phyloP scores from a whole-genome alignment of 106 monocot species.

The Gastrodia elata region DNA sequence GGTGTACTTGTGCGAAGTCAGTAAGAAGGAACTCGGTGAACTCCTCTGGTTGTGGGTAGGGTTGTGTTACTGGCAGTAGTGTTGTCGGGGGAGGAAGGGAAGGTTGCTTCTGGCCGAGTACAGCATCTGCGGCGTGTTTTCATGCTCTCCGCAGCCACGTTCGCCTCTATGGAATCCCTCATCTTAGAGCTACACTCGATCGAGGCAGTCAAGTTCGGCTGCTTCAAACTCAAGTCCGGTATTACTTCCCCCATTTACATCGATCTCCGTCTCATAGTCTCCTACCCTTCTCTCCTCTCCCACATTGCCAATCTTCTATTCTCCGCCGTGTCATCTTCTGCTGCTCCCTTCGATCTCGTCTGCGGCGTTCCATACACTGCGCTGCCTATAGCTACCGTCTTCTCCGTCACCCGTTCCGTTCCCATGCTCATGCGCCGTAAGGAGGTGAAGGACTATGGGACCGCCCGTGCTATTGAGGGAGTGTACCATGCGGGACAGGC shows the following conservation, averaged over 20 bases:
- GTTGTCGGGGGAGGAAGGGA: too few relatives aligned
- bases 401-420: constrained; percentile 49
- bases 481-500: constrained; percentile 42
- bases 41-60: too few relatives aligned
- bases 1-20: too few relatives aligned
- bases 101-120: too few relatives aligned
- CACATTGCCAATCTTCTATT: constrained; percentile 30
- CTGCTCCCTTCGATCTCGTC: constrained; percentile 49
- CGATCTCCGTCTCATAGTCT: constrained; percentile 86
- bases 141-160: not conserved
- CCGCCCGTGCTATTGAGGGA: constrained; percentile 67
- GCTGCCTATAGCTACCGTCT: constrained; percentile 79
- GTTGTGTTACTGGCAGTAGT: too few relatives aligned
- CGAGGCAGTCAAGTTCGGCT: constrained; percentile 77
- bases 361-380: constrained; percentile 98
- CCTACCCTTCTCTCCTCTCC: constrained; percentile 49
- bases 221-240: constrained; percentile 90
- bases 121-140: not conserved
- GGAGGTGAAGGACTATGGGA: constrained; percentile 83
- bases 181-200: constrained; percentile 70
- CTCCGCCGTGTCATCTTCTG: constrained; percentile 24
- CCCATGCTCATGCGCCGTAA: constrained; percentile 99
- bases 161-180: constrained; percentile 40
- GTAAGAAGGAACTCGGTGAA: too few relatives aligned
- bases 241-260: constrained; percentile 93